Evolutionary conservation across 306 rosid species (phyloP), one percentile per base, ranked within the genome.

Genomic region (Rosa chinensis): DNA sequence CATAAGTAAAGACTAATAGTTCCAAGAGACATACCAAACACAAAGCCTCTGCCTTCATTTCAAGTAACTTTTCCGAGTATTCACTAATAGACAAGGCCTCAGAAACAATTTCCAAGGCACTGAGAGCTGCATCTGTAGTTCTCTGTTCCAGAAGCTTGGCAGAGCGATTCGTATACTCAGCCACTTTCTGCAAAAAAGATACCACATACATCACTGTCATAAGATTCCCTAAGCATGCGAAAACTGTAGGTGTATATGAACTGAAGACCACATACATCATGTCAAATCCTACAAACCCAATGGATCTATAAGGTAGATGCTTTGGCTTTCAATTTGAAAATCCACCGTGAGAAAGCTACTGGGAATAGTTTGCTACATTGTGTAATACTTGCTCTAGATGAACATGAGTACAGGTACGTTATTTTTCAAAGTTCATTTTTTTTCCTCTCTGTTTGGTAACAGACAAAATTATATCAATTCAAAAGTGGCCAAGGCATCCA

Each of bases 11-110:
- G 25, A 56, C 32, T 68, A 84, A 74, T 73, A 53, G 73, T 44
- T 52, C 79, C 77, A 62, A 79, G 47, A 42, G 67, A 80, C 88
- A 56, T 66, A 95, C 98, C 94, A 88, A 68, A 85, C 75, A 80
- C n/a, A 92, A 84, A 77, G 97, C 94, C 88, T 93, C 97, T 28
- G 91, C 98, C 85, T 95, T 95, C 93, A 91, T 87, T 89, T 90
- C 89, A 74, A 92, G 93, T 88, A 95, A 87, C 61, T 83, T 90
- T 84, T 95, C 99, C 9, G 98, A 92, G 87, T 89, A 90, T 62
- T 77, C 76, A 84, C 97, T 88, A 75, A 88, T 89, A 55, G 93
- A 87, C 79, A 91, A 72, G 75, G 92, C 98, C 86, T 90, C 87
- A 52, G 90, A 81, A 81, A 90, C 83, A 72, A 85, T 79, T 74